phyloP scores from a whole-genome alignment of 2,329 filamentous ascomycete genomes.

The Fragosphaeria purpurea region DNA sequence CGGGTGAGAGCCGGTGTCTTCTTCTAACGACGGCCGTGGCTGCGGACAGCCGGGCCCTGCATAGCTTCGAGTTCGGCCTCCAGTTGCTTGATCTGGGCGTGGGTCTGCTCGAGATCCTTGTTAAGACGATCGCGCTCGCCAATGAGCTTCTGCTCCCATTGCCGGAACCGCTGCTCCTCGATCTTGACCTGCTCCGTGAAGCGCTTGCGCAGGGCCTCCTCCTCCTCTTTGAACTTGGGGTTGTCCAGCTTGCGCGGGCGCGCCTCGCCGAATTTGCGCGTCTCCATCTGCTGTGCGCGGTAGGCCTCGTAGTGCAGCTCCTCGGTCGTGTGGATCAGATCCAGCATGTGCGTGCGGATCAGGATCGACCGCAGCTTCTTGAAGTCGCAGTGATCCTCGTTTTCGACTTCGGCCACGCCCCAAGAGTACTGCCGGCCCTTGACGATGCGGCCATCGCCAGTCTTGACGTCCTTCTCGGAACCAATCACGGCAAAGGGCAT shows the following conservation, averaged over 20 bases:
- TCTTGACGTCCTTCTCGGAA: slow-evolving; percentile 98
- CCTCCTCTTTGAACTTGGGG: slow-evolving; percentile 99
- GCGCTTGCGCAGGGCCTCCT: slow-evolving; percentile 94
- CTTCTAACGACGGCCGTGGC: slow-evolving; percentile 77
- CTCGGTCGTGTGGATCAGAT: slow-evolving; percentile 98
- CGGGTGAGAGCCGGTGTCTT: too few relatives aligned
- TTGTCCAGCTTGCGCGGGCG: slow-evolving; percentile 97
- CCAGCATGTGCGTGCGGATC: slow-evolving; percentile 98
- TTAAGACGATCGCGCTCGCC: slow-evolving; percentile 97
- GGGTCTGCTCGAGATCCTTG: slow-evolving; percentile 98
- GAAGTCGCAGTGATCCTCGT: slow-evolving; percentile 99
- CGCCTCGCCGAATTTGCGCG: slow-evolving; percentile 96
- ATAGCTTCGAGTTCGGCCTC: slow-evolving; percentile 88
- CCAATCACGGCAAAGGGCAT: slow-evolving; percentile 99
- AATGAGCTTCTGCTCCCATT: slow-evolving; percentile 99
- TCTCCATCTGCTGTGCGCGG: slow-evolving; percentile 99
- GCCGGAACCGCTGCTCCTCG: slow-evolving; percentile 96
- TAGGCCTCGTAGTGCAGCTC: slow-evolving; percentile 99
- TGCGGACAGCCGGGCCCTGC: slow-evolving; percentile 83
- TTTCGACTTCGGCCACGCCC: slow-evolving; percentile 99
- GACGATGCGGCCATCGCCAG: slow-evolving; percentile 86
- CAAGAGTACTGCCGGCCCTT: slow-evolving; percentile 99
- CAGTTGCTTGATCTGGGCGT: slow-evolving; percentile 84
- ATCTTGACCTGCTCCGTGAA: slow-evolving; percentile 99
- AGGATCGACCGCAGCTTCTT: slow-evolving; percentile 99